Conservation (phyloP, 495 filamentous ascomycete genomes). For the Podospora bellae-mahoneyi region DNA sequence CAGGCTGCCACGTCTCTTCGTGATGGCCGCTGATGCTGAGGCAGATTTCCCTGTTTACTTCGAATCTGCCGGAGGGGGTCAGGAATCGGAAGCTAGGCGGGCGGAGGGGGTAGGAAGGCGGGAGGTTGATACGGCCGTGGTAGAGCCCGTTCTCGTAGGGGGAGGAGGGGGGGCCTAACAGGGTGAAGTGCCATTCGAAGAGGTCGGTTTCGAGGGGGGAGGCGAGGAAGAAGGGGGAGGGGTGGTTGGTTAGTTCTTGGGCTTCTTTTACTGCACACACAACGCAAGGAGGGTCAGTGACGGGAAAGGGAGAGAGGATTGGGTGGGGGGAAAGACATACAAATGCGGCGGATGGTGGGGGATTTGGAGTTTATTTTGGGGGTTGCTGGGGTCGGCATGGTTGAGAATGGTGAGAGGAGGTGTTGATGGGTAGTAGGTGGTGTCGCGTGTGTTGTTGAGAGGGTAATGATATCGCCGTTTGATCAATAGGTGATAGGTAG, state of each 20-base stretch:
- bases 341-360: constrained; percentile 75
- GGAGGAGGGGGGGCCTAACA: constrained; percentile 81
- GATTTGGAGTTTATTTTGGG: constrained; percentile 69
- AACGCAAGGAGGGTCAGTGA: constrained; percentile 1
- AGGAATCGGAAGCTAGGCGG: constrained; percentile 93
- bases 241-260: constrained; percentile 70
- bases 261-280: constrained; percentile 68
- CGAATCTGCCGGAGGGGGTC: constrained; percentile 88
- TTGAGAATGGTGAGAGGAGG: constrained; percentile 10
- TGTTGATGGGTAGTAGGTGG: not conserved
- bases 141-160: constrained; percentile 80
- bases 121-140: constrained; percentile 92
- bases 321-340: constrained; percentile 39
- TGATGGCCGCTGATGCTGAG: constrained; percentile 90
- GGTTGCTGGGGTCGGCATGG: constrained; percentile 33
- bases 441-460: not conserved
- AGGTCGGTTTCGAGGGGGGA: constrained; percentile 80
- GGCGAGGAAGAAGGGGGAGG: constrained; percentile 79
- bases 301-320: constrained; percentile 11
- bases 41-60: constrained; percentile 96
- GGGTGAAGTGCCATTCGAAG: constrained; percentile 99
- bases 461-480: not conserved
- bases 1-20: constrained; percentile 97
- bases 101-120: constrained; percentile 80
- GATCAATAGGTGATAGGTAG: not conserved